Percentiles rank a stretch among this genome's conserved stretches.
Conservation (phyloP, 2,329 filamentous ascomycete species). For the Apiospora kogelbergensis region DNA sequence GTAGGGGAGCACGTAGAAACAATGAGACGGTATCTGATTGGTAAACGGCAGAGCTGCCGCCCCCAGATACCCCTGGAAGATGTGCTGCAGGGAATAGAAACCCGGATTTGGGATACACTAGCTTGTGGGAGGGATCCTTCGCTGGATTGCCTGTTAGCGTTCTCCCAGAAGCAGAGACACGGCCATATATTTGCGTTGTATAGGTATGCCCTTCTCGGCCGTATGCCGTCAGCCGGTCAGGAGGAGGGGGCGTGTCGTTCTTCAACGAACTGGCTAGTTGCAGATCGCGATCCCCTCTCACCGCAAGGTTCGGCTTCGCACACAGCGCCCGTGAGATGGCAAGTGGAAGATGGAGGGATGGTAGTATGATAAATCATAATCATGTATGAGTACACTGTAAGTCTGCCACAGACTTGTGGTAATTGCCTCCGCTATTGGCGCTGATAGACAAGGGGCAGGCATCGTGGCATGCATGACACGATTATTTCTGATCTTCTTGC, state of each 20-base stretch:
- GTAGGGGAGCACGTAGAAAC: not conserved
- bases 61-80: not conserved
- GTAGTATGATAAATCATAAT: not conserved
- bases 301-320: not conserved
- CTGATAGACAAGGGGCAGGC: not conserved
- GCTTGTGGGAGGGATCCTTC: not conserved
- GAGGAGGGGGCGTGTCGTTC: not conserved
- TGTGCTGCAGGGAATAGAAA: not conserved
- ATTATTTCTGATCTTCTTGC: not conserved
- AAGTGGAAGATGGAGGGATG: not conserved
- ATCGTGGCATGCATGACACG: not conserved
- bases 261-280: not conserved
- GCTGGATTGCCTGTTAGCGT: not conserved
- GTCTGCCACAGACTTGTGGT: not conserved
- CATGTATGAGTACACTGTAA: not conserved
- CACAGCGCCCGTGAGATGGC: not conserved
- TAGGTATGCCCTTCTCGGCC: not conserved
- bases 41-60: not conserved
- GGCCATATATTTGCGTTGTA: not conserved
- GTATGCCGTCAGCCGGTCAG: not conserved
- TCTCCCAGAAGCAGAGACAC: not conserved
- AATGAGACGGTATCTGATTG: not conserved
- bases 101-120: not conserved
- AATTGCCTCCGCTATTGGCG: not conserved
- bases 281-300: not conserved